Percentiles rank a stretch among this genome's conserved stretches.
Conservation (phyloP, 2,329 filamentous ascomycete genomes). For the Coniella vitis region DNA sequence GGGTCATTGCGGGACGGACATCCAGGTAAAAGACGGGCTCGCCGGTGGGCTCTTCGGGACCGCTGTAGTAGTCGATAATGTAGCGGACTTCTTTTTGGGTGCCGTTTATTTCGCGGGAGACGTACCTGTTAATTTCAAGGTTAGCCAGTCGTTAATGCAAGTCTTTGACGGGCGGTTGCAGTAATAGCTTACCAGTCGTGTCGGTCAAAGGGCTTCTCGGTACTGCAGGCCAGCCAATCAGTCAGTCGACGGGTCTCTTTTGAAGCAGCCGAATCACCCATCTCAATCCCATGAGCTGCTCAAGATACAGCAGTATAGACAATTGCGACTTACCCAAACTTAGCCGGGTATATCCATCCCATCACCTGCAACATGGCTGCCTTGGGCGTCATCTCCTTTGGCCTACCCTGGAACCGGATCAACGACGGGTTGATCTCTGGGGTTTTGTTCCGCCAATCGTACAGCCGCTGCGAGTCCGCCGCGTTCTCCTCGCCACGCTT, state of each 20-base stretch:
- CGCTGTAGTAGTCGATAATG: conserved; percentile 94
- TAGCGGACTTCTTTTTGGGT: conserved; percentile 75
- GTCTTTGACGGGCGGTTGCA: not conserved
- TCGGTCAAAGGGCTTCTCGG: conserved; percentile 85
- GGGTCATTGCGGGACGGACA: conserved; percentile 81
- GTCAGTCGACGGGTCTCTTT: too few relatives aligned
- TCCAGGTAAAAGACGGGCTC: conserved; percentile 96
- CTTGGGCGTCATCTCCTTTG: conserved; percentile 86
- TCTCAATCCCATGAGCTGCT: too few relatives aligned
- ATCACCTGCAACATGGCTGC: conserved; percentile 76
- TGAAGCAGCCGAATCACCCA: too few relatives aligned
- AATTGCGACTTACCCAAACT: conserved; percentile 66
- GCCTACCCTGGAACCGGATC: conserved; percentile 81
- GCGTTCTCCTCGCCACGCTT: conserved; percentile 63
- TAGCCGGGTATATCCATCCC: conserved; percentile 70
- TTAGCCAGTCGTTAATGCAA: not conserved
- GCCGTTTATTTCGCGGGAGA: conserved; percentile 65
- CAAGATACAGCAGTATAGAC: too few relatives aligned
- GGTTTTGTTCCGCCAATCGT: conserved; percentile 36
- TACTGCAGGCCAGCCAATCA: too few relatives aligned
- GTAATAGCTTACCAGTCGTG: conserved; percentile 66
- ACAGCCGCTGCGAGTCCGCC: conserved; percentile 27
- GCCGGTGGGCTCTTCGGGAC: conserved; percentile 70
- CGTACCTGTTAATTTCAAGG: conserved; percentile 39
- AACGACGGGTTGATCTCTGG: conserved; percentile 59